Evolutionary conservation across 2,329 filamentous ascomycete genomes (phyloP).

Genomic region (Botrytis medusae): DNA sequence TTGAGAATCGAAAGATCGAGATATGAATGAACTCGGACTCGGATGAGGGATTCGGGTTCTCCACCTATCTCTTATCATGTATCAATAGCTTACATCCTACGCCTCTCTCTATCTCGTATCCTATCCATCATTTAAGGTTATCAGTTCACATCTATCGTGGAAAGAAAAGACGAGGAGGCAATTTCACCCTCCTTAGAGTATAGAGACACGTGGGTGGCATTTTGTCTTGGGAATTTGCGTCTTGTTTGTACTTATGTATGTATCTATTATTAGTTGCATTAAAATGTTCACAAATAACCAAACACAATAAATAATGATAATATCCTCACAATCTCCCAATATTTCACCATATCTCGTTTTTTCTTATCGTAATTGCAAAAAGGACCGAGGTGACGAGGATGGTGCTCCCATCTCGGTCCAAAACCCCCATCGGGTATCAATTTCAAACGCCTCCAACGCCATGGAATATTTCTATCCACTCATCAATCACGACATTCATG

Average conservation of each 20-base stretch:
- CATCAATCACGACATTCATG: not conserved
- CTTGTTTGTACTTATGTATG: not conserved
- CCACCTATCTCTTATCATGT: not conserved
- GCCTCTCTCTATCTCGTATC: not conserved
- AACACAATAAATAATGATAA: not conserved
- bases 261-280: not conserved
- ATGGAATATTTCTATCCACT: not conserved
- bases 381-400: slow-evolving; percentile 11
- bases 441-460: not conserved
- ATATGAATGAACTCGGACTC: not conserved
- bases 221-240: not conserved
- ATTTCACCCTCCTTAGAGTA: not conserved
- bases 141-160: not conserved
- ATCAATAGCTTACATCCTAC: not conserved
- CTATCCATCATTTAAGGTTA: not conserved
- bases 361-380: not conserved
- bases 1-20: not conserved
- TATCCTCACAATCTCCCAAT: not conserved
- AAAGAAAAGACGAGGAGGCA: not conserved
- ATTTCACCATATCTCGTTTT: not conserved
- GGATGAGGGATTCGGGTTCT: not conserved
- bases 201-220: not conserved
- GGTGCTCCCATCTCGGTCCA: not conserved
- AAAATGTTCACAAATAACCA: not conserved
- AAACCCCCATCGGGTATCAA: not conserved